Evolutionary conservation across 345 rosid genomes (phyloP).

Genomic region (Excoecaria cochinchinensis): DNA sequence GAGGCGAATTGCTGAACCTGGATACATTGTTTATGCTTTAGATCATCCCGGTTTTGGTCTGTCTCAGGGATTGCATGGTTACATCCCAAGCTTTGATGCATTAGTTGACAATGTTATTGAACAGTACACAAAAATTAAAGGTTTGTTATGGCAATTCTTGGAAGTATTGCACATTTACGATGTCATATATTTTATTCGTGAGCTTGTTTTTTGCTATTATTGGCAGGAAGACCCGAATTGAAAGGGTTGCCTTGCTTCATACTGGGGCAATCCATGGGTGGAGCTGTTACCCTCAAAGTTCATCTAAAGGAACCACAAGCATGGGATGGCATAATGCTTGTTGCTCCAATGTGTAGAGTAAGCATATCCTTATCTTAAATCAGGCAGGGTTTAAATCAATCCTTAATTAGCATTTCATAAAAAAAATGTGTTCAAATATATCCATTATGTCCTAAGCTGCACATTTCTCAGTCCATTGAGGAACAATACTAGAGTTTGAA

Average conservation of each 20-base stretch:
- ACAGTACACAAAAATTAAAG: constrained; percentile 70
- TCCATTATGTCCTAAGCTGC: neutral
- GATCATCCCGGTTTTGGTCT: constrained; percentile 97
- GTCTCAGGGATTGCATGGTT: constrained; percentile 92
- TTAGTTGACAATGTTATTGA: constrained; percentile 72
- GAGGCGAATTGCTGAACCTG: constrained; percentile 58
- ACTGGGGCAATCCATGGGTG: constrained; percentile 97
- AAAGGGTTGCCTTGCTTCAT: constrained; percentile 69
- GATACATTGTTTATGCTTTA: constrained; percentile 77
- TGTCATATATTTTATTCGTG: neutral
- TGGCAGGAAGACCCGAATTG: constrained; percentile 64
- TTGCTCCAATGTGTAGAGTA: constrained; percentile 98
- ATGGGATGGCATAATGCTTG: constrained; percentile 91
- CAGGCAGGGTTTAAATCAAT: constrained; percentile 5
- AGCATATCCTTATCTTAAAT: constrained; percentile 19
- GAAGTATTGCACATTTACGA: neutral
- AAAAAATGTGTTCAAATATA: neutral
- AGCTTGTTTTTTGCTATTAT: constrained; percentile 13
- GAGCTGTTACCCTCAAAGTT: constrained; percentile 81
- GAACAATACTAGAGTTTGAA: neutral
- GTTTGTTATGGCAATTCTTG: constrained; percentile 24
- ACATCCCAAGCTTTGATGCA: constrained; percentile 65
- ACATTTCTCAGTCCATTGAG: neutral
- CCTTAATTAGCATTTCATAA: neutral
- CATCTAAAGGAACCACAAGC: constrained; percentile 71